A percentile compares a stretch with the other conserved stretches of the same genome.
Evolutionary conservation across 2,329 filamentous ascomycete species (phyloP).

Genomic region (Huntiella moniliformis): DNA sequence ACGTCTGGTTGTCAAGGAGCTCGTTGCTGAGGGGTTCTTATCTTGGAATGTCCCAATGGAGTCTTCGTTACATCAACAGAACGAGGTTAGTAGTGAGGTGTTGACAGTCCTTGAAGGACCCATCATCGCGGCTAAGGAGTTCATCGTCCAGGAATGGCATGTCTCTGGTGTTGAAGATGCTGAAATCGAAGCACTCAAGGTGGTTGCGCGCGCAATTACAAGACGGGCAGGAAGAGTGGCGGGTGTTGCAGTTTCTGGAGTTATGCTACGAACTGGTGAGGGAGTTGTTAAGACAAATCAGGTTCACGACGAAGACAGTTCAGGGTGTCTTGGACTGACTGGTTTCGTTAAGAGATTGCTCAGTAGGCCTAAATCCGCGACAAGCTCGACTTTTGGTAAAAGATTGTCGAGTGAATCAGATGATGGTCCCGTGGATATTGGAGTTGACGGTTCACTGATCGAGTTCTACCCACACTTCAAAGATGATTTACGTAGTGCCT

Average conservation of each 20-base stretch:
- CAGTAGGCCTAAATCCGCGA: not conserved
- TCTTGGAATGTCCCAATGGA: not conserved
- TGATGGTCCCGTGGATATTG: slow-evolving; percentile 38
- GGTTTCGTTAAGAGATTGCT: too few species aligned
- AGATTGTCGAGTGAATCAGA: slow-evolving; percentile 15
- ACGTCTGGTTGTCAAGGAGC: slow-evolving; percentile 40
- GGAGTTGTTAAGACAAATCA: too few species aligned
- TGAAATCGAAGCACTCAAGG: slow-evolving; percentile 11
- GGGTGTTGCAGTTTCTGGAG: slow-evolving; percentile 14
- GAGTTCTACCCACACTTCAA: slow-evolving; percentile 58
- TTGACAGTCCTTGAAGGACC: slow-evolving; percentile 32
- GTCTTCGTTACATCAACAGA: slow-evolving; percentile 34
- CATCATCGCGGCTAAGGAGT: slow-evolving; percentile 20
- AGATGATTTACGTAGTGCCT: slow-evolving; percentile 41
- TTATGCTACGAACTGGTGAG: slow-evolving; percentile 14
- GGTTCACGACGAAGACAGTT: too few species aligned
- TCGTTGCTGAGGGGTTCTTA: slow-evolving; percentile 14
- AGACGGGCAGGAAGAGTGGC: slow-evolving; percentile 14
- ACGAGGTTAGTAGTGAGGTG: slow-evolving; percentile 51
- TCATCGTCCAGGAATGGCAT: not conserved
- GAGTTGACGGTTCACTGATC: slow-evolving; percentile 52
- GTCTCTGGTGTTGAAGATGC: not conserved
- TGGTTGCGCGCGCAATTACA: slow-evolving; percentile 25
- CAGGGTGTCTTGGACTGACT: too few species aligned
- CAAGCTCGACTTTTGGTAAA: not conserved